These are phyloP conservation scores for Lophiostoma macrostomum DNA, from an alignment of 495 filamentous ascomycete genomes.

Conservation along the genomic window DNA sequence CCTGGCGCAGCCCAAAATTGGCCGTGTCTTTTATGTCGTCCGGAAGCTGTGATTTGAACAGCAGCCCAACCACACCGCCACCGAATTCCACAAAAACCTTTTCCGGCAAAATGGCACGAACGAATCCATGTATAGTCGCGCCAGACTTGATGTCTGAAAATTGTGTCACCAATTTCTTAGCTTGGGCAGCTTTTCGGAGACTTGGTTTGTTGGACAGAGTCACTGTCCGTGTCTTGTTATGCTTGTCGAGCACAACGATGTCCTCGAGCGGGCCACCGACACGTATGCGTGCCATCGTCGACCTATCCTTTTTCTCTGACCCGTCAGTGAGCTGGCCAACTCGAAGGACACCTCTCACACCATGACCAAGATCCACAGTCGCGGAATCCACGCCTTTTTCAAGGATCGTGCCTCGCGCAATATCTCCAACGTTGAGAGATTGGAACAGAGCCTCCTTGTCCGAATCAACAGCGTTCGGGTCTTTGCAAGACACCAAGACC, in stretches of 20 bases:
- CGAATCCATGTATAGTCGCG: slow-evolving; percentile 70
- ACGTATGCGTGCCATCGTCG: slow-evolving; percentile 71
- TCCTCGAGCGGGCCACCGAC: slow-evolving; percentile 77
- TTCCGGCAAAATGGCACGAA: slow-evolving; percentile 74
- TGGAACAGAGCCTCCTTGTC: slow-evolving; percentile 73
- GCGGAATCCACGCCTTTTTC: slow-evolving; percentile 81
- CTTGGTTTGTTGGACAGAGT: slow-evolving; percentile 75
- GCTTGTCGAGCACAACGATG: slow-evolving; percentile 79
- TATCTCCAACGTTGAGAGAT: slow-evolving; percentile 62
- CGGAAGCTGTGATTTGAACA: slow-evolving; percentile 71
- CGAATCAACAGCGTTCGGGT: slow-evolving; percentile 69
- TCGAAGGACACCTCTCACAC: slow-evolving; percentile 70
- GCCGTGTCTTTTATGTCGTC: slow-evolving; percentile 62
- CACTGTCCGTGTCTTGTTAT: slow-evolving; percentile 67
- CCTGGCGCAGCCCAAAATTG: slow-evolving; percentile 70
- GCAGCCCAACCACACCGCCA: slow-evolving; percentile 69
- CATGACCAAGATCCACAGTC: slow-evolving; percentile 69
- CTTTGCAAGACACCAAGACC: slow-evolving; percentile 90
- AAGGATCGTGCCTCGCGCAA: slow-evolving; percentile 73
- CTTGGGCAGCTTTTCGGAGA: slow-evolving; percentile 69
- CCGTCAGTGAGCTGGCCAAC: slow-evolving; percentile 81
- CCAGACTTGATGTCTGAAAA: slow-evolving; percentile 71
- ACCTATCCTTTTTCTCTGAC: slow-evolving; percentile 66
- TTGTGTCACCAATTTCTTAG: slow-evolving; percentile 58
- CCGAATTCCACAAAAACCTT: slow-evolving; percentile 81